Base-by-base conservation (phyloP, 169 alveolate species). In the Theileria parva region DNA sequence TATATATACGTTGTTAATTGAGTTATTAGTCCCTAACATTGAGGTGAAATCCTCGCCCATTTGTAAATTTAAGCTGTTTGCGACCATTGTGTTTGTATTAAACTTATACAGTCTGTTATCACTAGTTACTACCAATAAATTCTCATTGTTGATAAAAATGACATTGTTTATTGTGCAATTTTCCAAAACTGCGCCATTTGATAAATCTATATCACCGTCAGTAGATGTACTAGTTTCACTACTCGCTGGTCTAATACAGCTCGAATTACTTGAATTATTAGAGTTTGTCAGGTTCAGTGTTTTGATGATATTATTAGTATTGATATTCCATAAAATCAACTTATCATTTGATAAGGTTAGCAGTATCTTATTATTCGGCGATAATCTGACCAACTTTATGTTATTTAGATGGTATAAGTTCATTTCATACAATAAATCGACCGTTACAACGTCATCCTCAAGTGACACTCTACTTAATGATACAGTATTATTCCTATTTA, bases 281-380 rank as follows among this genome's bases (percentile, higher is more conserved):
- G 87, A 85, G 11, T 78, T 79, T 50, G 86, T 91, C 34, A 81
- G 69, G 28, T 79, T 53, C 13, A 89, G 66, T 17, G 94, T 86
- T 71, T 85, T 79, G 21, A 77, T 77, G 61, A 86, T 79, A 32
- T 80, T 79, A 60, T 80, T 80, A 59, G 77, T 87, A n/a, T 80
- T 48, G 84, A 86, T 76, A 77, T 85, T 90, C 92, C 92, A 90
- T 37, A 90, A 60, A 48, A 85, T 90, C 65, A 90, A 85, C 60
- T 78, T 66, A 61, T 80, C 86, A 37, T 77, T 89, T 28, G 92
- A 89, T 60, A 90, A 75, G n/a, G 94, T 80, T n/a, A 83, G 71
- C 74, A 90, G 21, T 53, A 80, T 74, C 50, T 86, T 91, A 28
- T 88, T 88, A 53, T 87, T 87, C 30, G 74, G 69, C 17, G 94